phyloP scores from a whole-genome alignment of 225 moss, liverwort and hornwort genomes.

The Pseudoscleropodium purum region DNA sequence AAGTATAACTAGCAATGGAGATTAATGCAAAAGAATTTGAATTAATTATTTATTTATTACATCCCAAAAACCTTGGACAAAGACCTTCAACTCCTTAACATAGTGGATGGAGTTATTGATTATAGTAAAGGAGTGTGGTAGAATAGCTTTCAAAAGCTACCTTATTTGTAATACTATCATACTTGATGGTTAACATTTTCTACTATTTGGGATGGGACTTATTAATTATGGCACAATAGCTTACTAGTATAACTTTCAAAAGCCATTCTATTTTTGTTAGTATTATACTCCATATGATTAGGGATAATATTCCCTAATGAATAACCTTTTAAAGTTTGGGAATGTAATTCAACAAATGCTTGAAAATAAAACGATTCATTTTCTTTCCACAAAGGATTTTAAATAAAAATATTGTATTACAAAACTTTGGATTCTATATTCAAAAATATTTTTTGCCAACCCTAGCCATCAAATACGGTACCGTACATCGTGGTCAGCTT shows the following conservation, averaged over 20 bases:
- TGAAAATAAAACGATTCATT: background rate
- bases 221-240: fast-evolving
- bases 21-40: fast-evolving
- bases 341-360: background rate
- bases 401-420: background rate
- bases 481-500: no score
- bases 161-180: fast-evolving
- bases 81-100: fast-evolving
- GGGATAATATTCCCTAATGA: fast-evolving
- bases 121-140: fast-evolving
- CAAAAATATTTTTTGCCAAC: no score
- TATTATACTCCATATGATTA: background rate
- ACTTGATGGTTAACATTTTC: background rate
- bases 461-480: background rate
- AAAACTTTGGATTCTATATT: background rate
- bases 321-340: background rate
- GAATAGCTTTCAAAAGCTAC: background rate
- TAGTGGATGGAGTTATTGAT: background rate
- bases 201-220: background rate
- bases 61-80: no score
- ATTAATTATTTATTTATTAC: no score
- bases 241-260: background rate
- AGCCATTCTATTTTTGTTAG: background rate
- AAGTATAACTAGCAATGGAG: fast-evolving
- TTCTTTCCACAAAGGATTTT: background rate